These are phyloP conservation scores for Penicillium samsonianum DNA, from an alignment of 495 filamentous ascomycete species.

Conservation along the genomic window DNA sequence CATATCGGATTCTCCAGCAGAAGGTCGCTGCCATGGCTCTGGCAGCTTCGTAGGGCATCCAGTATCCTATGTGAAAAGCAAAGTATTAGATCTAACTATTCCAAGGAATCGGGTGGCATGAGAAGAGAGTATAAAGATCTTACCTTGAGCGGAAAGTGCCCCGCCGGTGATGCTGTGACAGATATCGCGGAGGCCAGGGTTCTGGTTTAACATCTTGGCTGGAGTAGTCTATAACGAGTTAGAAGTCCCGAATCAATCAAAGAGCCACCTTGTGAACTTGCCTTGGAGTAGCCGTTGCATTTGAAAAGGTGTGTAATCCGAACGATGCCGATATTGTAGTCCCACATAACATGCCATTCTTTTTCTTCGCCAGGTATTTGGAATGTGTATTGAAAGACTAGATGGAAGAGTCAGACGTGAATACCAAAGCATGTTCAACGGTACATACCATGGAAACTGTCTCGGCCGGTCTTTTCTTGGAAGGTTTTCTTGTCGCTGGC, in stretches of 20 bases:
- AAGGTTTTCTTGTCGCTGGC: conserved; percentile 91
- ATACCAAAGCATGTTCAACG: not conserved
- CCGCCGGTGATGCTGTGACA: conserved; percentile 95
- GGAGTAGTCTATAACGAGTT: conserved; percentile 67
- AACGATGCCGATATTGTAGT: conserved; percentile 94
- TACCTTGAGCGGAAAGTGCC: conserved; percentile 86
- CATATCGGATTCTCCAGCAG: conserved; percentile 80
- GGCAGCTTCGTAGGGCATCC: conserved; percentile 89
- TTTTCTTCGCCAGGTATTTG: conserved; percentile 65
- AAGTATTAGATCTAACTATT: conserved; percentile 5
- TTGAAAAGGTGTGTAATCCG: conserved; percentile 96
- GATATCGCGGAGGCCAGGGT: conserved; percentile 80
- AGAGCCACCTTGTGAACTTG: conserved; percentile 30
- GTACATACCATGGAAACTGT: conserved; percentile 79
- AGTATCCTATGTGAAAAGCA: conserved; percentile 68
- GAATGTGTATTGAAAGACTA: conserved; percentile 94
- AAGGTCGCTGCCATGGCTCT: conserved; percentile 83
- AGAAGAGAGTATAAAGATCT: not conserved
- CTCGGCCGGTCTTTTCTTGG: conserved; percentile 77
- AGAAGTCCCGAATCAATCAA: conserved; percentile 8
- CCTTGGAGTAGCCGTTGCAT: conserved; percentile 83
- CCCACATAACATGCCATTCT: conserved; percentile 86
- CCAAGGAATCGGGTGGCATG: not conserved
- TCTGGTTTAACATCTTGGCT: conserved; percentile 74
- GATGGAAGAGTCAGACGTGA: conserved; percentile 2